Evolutionary conservation across 352 stramenopile genomes (phyloP).

Genomic region (Globisporangium rhizosaccharum): DNA sequence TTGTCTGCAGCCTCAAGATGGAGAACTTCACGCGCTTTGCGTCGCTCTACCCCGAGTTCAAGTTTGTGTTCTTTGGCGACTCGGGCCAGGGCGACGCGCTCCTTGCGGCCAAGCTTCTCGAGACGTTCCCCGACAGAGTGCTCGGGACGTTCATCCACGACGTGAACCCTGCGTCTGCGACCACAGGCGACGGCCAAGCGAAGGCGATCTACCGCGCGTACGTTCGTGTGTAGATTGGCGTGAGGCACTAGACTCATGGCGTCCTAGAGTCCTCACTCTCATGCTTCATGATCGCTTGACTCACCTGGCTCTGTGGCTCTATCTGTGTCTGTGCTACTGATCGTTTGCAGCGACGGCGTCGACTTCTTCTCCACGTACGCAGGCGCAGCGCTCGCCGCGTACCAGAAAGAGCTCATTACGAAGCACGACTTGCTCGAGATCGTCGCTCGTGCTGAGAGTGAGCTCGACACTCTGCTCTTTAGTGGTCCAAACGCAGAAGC

Average conservation of each 20-base stretch:
- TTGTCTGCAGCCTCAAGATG: constrained; percentile 47
- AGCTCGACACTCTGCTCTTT: constrained; percentile 47
- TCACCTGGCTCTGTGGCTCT: neutral
- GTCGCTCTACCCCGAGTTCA: constrained; percentile 76
- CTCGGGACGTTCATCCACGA: constrained; percentile 79
- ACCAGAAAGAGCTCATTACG: constrained; percentile 57
- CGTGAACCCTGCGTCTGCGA: constrained; percentile 46
- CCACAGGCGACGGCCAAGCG: constrained; percentile 53
- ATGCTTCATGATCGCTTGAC: neutral
- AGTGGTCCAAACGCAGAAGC: constrained; percentile 27
- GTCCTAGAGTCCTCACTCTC: no score
- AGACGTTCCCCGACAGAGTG: constrained; percentile 50
- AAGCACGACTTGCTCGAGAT: constrained; percentile 46
- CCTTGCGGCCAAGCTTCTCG: constrained; percentile 56
- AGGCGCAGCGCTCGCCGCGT: constrained; percentile 42
- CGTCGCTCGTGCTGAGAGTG: constrained; percentile 27
- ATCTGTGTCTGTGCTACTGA: neutral
- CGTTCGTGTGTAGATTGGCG: constrained; percentile 1
- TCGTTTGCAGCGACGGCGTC: constrained; percentile 44
- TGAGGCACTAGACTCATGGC: no score
- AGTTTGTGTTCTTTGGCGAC: constrained; percentile 85
- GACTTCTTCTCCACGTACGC: constrained; percentile 75
- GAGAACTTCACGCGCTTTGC: constrained; percentile 80
- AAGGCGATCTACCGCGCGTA: constrained; percentile 63
- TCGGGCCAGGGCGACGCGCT: constrained; percentile 76